Evolutionary conservation across 768 basidiomycete genomes (phyloP), one percentile per base, ranked within the genome.

Genomic region (Boletus reticuloceps): DNA sequence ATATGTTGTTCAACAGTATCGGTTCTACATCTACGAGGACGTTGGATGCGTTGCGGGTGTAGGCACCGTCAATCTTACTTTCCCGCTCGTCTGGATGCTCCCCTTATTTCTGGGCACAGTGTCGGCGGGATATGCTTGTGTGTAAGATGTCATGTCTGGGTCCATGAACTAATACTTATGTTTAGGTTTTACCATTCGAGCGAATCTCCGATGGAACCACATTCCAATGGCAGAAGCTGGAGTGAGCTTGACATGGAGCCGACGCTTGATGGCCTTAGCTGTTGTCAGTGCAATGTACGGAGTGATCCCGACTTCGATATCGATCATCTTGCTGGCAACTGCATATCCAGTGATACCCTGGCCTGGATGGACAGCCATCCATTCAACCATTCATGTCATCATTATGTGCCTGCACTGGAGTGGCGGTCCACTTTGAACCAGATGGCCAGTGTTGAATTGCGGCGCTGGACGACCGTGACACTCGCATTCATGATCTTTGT

Each of bases 1-100:
- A 51, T 78, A 76, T 43, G 58, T 82, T 39, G 78, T 81, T 1
- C 79, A 81, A 67, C 79, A 76, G 29, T 77, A 80, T 61, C 76
- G 81, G 10, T 83, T 74, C 61, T 74, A 79, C 55, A 76, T 83
- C 47, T 65, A 74, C n/a, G 74, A 81, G 62, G 74, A 74, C 52
- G 65, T 77, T 31, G 81, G 82, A 6, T 83, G 83, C 60, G 52
- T 60, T 40, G 65, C 75, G 0, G 70, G 69, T 5, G 51, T 71
- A 2, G 75, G 66, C 60, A 70, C 64, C 19, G 68, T 76, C 8
- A 52, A 65, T 10, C 62, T 68, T 5, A 54, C 76, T 1, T 75
- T 76, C 48, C 65, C 77, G 16, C 62, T 86, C 22, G 75, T 79
- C 27, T 76, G 64, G 60, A 53, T 74, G 51, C 77, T 76, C 58